Conservation (phyloP, 1,139 yeast genomes). For the Dujonia santamariae region DNA sequence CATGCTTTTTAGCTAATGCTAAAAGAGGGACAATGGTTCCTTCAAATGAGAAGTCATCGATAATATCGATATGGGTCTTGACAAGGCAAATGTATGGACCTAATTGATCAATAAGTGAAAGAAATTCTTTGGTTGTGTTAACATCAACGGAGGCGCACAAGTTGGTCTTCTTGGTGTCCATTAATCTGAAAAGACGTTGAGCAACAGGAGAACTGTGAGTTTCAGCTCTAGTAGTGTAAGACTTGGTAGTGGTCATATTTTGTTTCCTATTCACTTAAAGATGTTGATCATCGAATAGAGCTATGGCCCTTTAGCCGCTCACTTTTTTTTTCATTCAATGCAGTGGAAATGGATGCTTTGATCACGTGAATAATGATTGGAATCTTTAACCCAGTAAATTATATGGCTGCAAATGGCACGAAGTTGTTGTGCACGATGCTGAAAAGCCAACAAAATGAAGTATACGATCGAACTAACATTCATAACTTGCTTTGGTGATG, state of each 20-base stretch:
- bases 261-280: too few relatives aligned
- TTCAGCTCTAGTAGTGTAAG: slow-evolving; percentile 66
- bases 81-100: slow-evolving; percentile 93
- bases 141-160: slow-evolving; percentile 97
- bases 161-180: slow-evolving; percentile 80
- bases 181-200: slow-evolving; percentile 63
- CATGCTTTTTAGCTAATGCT: slow-evolving; percentile 68
- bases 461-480: too few relatives aligned
- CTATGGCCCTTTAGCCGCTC: too few relatives aligned
- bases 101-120: slow-evolving; percentile 66
- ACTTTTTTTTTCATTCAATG: too few relatives aligned
- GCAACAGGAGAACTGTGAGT: slow-evolving; percentile 79
- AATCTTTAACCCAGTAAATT: too few relatives aligned
- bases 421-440: too few relatives aligned
- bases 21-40: slow-evolving; percentile 73
- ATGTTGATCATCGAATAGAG: too few relatives aligned
- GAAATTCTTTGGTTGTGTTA: slow-evolving; percentile 69
- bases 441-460: too few relatives aligned
- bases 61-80: slow-evolving; percentile 91
- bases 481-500: too few relatives aligned
- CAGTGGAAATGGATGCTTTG: too few relatives aligned
- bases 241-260: slow-evolving; percentile 18
- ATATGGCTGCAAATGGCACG: too few relatives aligned
- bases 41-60: slow-evolving; percentile 83
- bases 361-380: too few relatives aligned